phyloP scores from a whole-genome alignment of 345 rosid genomes.

The Physaria fendleri region DNA sequence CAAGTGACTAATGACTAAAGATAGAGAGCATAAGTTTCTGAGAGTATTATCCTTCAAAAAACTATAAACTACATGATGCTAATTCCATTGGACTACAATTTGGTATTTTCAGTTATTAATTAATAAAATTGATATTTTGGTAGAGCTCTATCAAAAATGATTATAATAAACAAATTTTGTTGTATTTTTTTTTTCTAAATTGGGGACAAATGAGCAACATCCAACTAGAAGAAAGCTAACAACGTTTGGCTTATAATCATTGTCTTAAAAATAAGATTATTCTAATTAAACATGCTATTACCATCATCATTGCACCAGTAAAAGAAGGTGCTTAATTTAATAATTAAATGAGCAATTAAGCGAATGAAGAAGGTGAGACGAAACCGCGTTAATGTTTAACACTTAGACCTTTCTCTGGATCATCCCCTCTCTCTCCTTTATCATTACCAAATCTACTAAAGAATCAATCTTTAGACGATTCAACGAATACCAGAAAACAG shows the following conservation, averaged over 20 bases:
- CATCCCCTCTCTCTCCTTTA: constrained; percentile 11
- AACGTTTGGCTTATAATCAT: constrained; percentile 14
- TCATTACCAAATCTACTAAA: constrained; percentile 7
- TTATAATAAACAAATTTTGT: no score
- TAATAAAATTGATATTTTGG: not conserved
- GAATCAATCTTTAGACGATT: constrained; percentile 8
- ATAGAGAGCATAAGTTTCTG: not conserved
- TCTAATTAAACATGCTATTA: not conserved
- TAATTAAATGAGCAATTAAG: constrained; percentile 1
- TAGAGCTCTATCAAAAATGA: no score
- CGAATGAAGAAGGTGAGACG: constrained; percentile 28
- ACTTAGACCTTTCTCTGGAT: constrained; percentile 20
- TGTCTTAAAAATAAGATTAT: not conserved
- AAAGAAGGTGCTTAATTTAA: not conserved
- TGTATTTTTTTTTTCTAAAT: no score
- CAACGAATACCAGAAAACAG: constrained; percentile 22
- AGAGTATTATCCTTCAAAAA: not conserved
- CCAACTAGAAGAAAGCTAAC: not conserved
- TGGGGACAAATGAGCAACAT: not conserved
- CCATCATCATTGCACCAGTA: constrained; percentile 1
- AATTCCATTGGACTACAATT: constrained; percentile 9
- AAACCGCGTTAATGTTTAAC: constrained; percentile 22
- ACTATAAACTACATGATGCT: not conserved
- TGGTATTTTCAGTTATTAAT: not conserved
- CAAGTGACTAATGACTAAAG: constrained; percentile 13